These are phyloP conservation scores for Clohesyomyces aquaticus DNA, from an alignment of 495 filamentous ascomycete species.

Conservation along the genomic window DNA sequence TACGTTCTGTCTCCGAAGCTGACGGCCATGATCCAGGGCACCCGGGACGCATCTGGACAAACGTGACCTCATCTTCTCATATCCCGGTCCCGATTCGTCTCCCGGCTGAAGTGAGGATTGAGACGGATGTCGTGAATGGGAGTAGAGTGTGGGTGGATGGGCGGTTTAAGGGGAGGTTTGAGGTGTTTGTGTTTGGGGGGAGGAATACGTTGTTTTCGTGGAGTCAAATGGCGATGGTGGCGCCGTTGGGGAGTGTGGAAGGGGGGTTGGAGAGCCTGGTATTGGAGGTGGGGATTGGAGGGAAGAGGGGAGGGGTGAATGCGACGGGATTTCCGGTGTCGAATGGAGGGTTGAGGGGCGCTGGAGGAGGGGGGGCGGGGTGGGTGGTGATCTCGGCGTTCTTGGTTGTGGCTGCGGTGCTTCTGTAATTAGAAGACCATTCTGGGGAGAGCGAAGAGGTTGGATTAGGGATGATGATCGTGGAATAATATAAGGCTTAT, in stretches of 20 bases:
- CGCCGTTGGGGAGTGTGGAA: constrained; percentile 49
- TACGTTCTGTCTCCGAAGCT: constrained; percentile 47
- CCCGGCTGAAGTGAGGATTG: constrained; percentile 44
- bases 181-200: constrained; percentile 60
- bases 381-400: neutral
- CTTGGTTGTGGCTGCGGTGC: too few relatives aligned
- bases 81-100: constrained; percentile 30
- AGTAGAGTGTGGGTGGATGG: constrained; percentile 55
- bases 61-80: constrained; percentile 47
- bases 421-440: too few relatives aligned
- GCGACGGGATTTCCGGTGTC: neutral
- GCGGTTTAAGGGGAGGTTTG: constrained; percentile 55
- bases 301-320: constrained; percentile 12
- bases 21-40: constrained; percentile 47
- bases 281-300: constrained; percentile 26
- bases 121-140: constrained; percentile 49
- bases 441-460: too few relatives aligned
- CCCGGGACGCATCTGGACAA: constrained; percentile 51
- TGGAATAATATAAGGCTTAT: too few relatives aligned
- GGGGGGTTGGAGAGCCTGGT: constrained; percentile 42
- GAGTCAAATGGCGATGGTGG: constrained; percentile 64
- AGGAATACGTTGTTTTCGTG: constrained; percentile 56
- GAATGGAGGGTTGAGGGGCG: neutral
- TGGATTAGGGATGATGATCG: too few relatives aligned
- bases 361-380: neutral